Conservation (phyloP, 2,329 filamentous ascomycete species). For the Shiraia bambusicola region DNA sequence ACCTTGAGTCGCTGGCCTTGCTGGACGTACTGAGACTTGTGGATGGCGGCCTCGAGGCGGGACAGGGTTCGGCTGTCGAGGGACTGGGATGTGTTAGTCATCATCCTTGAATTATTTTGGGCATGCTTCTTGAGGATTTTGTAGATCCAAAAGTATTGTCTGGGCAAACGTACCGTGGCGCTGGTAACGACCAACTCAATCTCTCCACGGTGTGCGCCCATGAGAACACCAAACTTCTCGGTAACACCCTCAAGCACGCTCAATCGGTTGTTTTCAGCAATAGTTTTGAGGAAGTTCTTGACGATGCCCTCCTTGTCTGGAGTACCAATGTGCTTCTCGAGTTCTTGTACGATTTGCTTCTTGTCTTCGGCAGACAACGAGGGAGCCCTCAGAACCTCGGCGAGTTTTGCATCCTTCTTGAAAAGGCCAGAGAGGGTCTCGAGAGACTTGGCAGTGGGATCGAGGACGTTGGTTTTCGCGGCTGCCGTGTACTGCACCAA, state of each 20-base stretch:
- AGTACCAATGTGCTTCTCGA: conserved; percentile 76
- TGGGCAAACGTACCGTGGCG: conserved; percentile 68
- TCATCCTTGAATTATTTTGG: background rate
- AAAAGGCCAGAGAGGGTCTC: conserved; percentile 69
- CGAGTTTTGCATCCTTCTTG: conserved; percentile 81
- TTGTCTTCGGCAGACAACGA: conserved; percentile 80
- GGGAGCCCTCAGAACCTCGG: conserved; percentile 72
- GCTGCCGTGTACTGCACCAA: conserved; percentile 84
- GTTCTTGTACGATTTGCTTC: conserved; percentile 79
- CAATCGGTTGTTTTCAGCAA: conserved; percentile 96
- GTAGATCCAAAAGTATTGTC: background rate
- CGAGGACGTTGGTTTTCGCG: conserved; percentile 81
- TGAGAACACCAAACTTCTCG: conserved; percentile 83
- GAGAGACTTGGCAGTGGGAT: conserved; percentile 80
- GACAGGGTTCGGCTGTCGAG: conserved; percentile 84
- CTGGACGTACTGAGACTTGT: conserved; percentile 85
- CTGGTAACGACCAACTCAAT: conserved; percentile 89
- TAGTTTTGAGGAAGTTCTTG: conserved; percentile 88
- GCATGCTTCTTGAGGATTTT: background rate
- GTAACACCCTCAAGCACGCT: conserved; percentile 77
- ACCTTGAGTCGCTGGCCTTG: conserved; percentile 98
- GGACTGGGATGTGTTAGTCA: conserved; percentile 54
- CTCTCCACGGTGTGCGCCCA: conserved; percentile 88
- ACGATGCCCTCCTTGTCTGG: conserved; percentile 74
- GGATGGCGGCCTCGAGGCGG: conserved; percentile 82